phyloP scores from a whole-genome alignment of 2,329 filamentous ascomycete genomes.

The Lojkania enalia region DNA sequence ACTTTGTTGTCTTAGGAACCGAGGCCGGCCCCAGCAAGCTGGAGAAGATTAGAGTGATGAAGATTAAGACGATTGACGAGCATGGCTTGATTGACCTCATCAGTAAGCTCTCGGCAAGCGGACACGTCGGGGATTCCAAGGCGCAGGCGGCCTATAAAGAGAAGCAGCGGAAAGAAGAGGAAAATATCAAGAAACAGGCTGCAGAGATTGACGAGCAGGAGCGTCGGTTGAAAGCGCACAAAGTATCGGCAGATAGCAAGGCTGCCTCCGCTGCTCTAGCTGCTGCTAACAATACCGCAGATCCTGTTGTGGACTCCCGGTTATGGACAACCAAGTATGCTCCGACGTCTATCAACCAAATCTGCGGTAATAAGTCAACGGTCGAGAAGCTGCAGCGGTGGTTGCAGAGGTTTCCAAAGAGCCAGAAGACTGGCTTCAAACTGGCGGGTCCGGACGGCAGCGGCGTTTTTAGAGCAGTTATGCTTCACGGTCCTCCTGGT shows the following conservation, averaged over 20 bases:
- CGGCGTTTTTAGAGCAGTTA: slow-evolving; percentile 83
- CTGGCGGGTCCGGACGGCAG: slow-evolving; percentile 81
- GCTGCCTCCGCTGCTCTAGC: slow-evolving; percentile 34
- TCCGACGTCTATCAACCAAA: slow-evolving; percentile 79
- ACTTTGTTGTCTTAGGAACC: slow-evolving; percentile 84
- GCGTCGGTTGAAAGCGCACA: slow-evolving; percentile 57
- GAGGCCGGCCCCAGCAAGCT: slow-evolving; percentile 95
- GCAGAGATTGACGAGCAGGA: slow-evolving; percentile 86
- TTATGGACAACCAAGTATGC: slow-evolving; percentile 97
- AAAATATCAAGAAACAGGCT: slow-evolving; percentile 78
- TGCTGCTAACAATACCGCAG: slow-evolving; percentile 23
- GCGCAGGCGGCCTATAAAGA: slow-evolving; percentile 83
- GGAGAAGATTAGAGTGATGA: slow-evolving; percentile 76
- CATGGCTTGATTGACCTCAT: slow-evolving; percentile 89
- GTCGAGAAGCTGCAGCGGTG: slow-evolving; percentile 90
- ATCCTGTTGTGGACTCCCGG: slow-evolving; percentile 35
- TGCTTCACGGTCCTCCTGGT: slow-evolving; percentile 91
- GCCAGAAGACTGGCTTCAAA: slow-evolving; percentile 79
- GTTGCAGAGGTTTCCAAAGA: slow-evolving; percentile 80
- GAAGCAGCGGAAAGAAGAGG: slow-evolving; percentile 82
- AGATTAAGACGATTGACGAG: slow-evolving; percentile 91
- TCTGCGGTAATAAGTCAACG: slow-evolving; percentile 89
- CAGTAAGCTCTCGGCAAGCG: slow-evolving; percentile 76
- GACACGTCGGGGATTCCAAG: slow-evolving; percentile 72
- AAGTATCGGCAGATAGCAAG: slow-evolving; percentile 40